Evolutionary conservation across 2,329 filamentous ascomycete genomes (phyloP).

Genomic region (Didymella pomorum): DNA sequence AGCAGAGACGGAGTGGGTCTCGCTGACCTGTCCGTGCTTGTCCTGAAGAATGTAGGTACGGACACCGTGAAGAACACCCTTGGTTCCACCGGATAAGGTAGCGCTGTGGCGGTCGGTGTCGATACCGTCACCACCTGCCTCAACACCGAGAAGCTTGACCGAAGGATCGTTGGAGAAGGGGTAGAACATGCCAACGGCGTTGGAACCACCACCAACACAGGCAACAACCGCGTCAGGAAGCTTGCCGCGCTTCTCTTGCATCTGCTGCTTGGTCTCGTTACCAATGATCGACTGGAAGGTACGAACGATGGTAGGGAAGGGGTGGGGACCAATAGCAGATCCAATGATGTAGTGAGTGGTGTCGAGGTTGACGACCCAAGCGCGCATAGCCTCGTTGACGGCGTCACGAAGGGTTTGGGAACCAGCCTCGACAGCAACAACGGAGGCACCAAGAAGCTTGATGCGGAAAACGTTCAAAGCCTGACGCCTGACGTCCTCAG

Average conservation of each 20-base stretch:
- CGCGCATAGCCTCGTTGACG: constrained; percentile 93
- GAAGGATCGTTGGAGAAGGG: constrained; percentile 86
- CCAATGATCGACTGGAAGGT: constrained; percentile 98
- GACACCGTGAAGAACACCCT: constrained; percentile 94
- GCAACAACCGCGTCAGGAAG: constrained; percentile 96
- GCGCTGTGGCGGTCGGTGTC: constrained; percentile 87
- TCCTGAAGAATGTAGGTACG: constrained; percentile 95
- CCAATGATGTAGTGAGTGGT: constrained; percentile 99
- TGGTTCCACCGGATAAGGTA: constrained; percentile 83
- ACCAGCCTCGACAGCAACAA: constrained; percentile 91
- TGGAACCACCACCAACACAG: constrained; percentile 94
- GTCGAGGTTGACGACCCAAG: constrained; percentile 91
- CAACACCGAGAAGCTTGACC: constrained; percentile 90
- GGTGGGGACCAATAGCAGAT: constrained; percentile 95
- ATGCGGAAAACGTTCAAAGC: constrained; percentile 98
- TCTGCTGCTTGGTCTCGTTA: constrained; percentile 90
- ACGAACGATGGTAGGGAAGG: constrained; percentile 95
- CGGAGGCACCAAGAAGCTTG: constrained; percentile 91
- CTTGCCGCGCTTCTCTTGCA: constrained; percentile 83
- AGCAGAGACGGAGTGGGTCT: constrained; percentile 96
- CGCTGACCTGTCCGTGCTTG: constrained; percentile 87
- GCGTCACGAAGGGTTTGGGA: constrained; percentile 70
- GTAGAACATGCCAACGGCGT: constrained; percentile 98
- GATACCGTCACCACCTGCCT: constrained; percentile 92
- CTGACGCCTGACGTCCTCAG: constrained; percentile 94